Evolutionary conservation across 192 early-diverging fungal species (phyloP), one percentile per base, ranked within the genome.

Genomic region (Lunasporangiospora selenospora): DNA sequence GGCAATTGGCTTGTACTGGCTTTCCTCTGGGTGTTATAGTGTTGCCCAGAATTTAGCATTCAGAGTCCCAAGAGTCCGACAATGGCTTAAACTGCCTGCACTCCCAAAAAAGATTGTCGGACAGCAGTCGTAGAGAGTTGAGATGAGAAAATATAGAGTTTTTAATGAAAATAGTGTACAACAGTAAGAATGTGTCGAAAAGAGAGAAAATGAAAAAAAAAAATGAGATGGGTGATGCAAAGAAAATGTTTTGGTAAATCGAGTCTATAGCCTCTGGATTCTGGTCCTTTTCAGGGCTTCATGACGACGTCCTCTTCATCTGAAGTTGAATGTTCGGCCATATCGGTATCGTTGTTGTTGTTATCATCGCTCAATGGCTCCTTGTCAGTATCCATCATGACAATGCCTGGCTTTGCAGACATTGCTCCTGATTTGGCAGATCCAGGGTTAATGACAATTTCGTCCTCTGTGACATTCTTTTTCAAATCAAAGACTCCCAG

Each of bases 1-100:
- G 80, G 88, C 81, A 1, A 75, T 93, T 21, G 81, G 81, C 21
- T 24, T 92, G 5, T 92, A 91, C 53, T 93, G 92, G 92, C 42
- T 85, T 5, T 76, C 89, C 0, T 93, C 92, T 16, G 82, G 82
- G 7, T 78, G 69, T 29, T 93, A 84, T 51, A 87, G 86, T 55
- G 61, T 85, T 2, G 30, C 75, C 8, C 92, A 92, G 57, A 89
- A 91, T 62, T 13, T 85, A 8, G 41, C 60, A 9, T 88, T 92
- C 55, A 69, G 75, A 44, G 34, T 82, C 36, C 73, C 80, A n/a
- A 9, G 47, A 4, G 58, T 85, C 11, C 71, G 79, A 23, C 47
- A 26, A 18, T 26, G 45, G 31, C 41, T 83, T 2, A 73, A 58
- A 40, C n/a, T 73, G 37, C 69, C 69, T 24, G 49, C 69, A 15